Evolutionary conservation across 176 grass and related monocot genomes (phyloP), one percentile per base, ranked within the genome.

Genomic region (Luzula sylvatica): DNA sequence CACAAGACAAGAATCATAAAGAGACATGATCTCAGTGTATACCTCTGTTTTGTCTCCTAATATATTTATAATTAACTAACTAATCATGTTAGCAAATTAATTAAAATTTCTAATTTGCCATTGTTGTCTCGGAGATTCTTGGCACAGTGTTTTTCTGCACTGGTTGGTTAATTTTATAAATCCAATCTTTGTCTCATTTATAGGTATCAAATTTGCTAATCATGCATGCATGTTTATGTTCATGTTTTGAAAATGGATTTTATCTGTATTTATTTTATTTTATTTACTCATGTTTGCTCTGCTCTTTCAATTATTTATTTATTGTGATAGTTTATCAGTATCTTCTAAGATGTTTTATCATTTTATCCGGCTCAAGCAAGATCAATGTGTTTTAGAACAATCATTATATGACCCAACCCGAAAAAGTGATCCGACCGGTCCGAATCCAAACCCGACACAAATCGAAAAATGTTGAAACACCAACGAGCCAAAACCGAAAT

Each of bases 101-200:
- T 48, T 22, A 18, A 64, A 28, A 9, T 45, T 21, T 64, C 30
- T 29, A 64, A 47, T 20, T 19, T 49, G 60, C 29, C 43, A 50
- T 64, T 49, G 38, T 45, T 61, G 60, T 16, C 60, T 64, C 25
- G 46, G 60, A 49, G 60, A 64, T 64, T 64, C 60, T 64, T 50
- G 24, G 20, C 26, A 64, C 11, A 13, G 16, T 64, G 60, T 64
- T 64, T 42, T 45, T 27, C 47, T 64, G 43, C 21, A 41, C 43
- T 23, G 8, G 44, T 32, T 22, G 43, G 15, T 27, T 28, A 6
- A 49, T 49, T 29, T 47, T 5, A 19, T 19, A 18, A 49, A 50
- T 64, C 29, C n/a, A 11, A 64, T 17, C 28, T 64, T 64, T 64
- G 43, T 64, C 60, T 64, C 11, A 50, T 64, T 24, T 49, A 64